phyloP scores from a whole-genome alignment of 2,329 filamentous ascomycete species.

The Pseudophaeomoniella oleicola region DNA sequence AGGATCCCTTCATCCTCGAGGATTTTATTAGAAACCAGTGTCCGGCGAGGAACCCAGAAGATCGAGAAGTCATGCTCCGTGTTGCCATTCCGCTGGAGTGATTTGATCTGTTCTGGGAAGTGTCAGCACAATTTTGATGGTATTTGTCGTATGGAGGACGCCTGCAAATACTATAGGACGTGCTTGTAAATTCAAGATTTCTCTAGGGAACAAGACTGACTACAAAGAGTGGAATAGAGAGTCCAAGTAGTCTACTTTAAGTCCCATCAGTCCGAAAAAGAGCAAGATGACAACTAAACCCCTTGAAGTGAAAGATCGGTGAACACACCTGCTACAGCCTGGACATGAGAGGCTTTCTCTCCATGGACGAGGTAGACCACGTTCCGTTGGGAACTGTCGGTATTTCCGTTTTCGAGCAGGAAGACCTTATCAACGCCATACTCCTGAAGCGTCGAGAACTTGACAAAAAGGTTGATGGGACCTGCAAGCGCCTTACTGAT shows the following conservation, averaged over 20 bases:
- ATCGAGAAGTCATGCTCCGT: conserved; percentile 93
- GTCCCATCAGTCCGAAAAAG: conserved; percentile 23
- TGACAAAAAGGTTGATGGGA: conserved; percentile 79
- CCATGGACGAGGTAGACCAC: conserved; percentile 85
- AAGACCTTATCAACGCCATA: conserved; percentile 98
- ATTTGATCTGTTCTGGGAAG: conserved; percentile 69
- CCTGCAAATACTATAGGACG: conserved; percentile 26
- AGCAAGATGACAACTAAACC: conserved; percentile 8
- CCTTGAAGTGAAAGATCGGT: not conserved
- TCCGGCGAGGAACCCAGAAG: conserved; percentile 89
- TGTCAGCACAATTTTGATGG: conserved; percentile 48
- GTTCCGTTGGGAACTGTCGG: conserved; percentile 87
- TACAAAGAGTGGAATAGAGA: conserved; percentile 36
- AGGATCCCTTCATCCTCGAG: conserved; percentile 86
- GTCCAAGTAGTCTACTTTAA: conserved; percentile 48
- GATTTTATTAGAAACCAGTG: conserved; percentile 77
- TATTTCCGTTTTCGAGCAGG: conserved; percentile 88
- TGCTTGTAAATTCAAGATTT: conserved; percentile 11
- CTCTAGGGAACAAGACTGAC: conserved; percentile 44
- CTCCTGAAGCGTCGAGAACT: conserved; percentile 88
- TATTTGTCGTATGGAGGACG: conserved; percentile 22
- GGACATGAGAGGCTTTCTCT: conserved; percentile 72
- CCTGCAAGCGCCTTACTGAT: conserved; percentile 84
- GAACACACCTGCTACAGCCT: conserved; percentile 70
- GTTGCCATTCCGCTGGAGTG: conserved; percentile 72